Conservation (phyloP, 768 basidiomycete species). For the Tylopilus rubrobrunneus region DNA sequence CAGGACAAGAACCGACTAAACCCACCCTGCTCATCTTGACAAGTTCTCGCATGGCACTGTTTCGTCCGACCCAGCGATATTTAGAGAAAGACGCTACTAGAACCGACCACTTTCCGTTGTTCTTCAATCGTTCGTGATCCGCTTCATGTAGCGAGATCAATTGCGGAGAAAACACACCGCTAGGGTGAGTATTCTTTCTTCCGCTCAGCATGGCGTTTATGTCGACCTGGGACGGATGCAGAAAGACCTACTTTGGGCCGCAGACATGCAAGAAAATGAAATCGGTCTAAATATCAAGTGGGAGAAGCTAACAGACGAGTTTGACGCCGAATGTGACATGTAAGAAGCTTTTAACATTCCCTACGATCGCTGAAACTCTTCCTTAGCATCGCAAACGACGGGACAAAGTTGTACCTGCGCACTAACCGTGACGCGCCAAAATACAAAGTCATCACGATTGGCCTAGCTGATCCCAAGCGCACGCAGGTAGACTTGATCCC, state of each 20-base stretch:
- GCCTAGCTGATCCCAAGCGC: slow-evolving; percentile 47
- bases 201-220: not conserved
- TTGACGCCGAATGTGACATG: slow-evolving; percentile 62
- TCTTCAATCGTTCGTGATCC: slow-evolving; percentile 47
- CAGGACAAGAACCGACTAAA: slow-evolving; percentile 18
- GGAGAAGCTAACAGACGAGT: slow-evolving; percentile 68
- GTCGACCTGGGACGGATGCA: slow-evolving; percentile 24
- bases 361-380: slow-evolving; percentile 1
- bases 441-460: slow-evolving; percentile 62
- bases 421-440: slow-evolving; percentile 67
- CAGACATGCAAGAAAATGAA: slow-evolving; percentile 55
- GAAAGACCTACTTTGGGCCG: slow-evolving; percentile 76
- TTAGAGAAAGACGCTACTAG: slow-evolving; percentile 57
- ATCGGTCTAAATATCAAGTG: slow-evolving; percentile 67
- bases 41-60: slow-evolving; percentile 72
- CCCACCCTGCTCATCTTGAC: slow-evolving; percentile 77
- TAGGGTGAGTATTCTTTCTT: slow-evolving; percentile 38
- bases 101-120: slow-evolving; percentile 55
- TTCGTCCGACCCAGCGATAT: slow-evolving; percentile 71
- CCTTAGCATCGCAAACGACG: slow-evolving; percentile 61
- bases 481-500: slow-evolving; percentile 60
- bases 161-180: slow-evolving; percentile 56
- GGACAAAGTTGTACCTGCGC: slow-evolving; percentile 54
- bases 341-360: slow-evolving; percentile 31
- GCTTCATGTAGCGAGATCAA: slow-evolving; percentile 58